phyloP scores from a whole-genome alignment of 129 eudicot genomes.

The Helianthus tuberosus region DNA sequence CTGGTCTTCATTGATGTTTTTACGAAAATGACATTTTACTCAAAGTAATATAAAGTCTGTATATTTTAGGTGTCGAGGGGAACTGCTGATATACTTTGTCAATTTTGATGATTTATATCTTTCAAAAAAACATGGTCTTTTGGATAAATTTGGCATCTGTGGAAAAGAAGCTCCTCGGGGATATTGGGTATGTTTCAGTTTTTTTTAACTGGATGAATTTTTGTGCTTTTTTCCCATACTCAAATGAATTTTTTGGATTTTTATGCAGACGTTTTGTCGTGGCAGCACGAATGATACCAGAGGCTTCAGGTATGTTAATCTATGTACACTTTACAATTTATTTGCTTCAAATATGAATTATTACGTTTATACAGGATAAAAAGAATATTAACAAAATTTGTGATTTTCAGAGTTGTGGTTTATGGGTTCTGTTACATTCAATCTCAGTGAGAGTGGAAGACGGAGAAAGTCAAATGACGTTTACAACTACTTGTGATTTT shows the following conservation, averaged over 20 bases:
- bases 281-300: constrained; percentile 96
- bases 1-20: too few relatives aligned
- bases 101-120: constrained; percentile 75
- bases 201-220: constrained; percentile 6
- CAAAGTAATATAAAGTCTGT: neutral
- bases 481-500: constrained; percentile 74
- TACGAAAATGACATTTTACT: too few relatives aligned
- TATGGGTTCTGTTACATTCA: too few relatives aligned
- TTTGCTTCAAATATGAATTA: too few relatives aligned
- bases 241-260: neutral
- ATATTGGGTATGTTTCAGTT: constrained; percentile 61
- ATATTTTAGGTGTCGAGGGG: constrained; percentile 77
- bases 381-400: too few relatives aligned
- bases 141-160: too few relatives aligned
- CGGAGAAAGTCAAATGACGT: constrained; percentile 83
- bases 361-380: too few relatives aligned
- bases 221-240: neutral
- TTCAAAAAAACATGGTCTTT: constrained; percentile 43
- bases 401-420: too few relatives aligned
- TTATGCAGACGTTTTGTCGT: constrained; percentile 85
- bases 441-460: too few relatives aligned
- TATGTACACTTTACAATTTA: too few relatives aligned
- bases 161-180: constrained; percentile 94
- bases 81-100: constrained; percentile 82
- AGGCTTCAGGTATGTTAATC: too few relatives aligned